Conservation (phyloP, 257 asterid species). For the Nicotiana knightiana region DNA sequence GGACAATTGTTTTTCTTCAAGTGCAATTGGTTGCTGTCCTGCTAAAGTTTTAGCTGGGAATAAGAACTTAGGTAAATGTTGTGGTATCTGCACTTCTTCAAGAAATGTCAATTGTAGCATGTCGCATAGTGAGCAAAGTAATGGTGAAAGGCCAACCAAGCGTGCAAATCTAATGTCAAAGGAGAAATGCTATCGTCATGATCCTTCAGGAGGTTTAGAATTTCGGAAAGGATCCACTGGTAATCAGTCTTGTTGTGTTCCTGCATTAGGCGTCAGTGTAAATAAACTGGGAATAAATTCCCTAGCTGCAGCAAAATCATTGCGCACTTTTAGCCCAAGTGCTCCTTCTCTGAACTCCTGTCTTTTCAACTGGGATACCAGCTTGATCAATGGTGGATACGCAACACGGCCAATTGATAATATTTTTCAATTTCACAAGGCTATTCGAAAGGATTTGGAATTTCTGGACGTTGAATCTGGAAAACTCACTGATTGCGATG, state of each 20-base stretch:
- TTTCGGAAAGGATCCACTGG: constrained; percentile 35
- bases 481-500: constrained; percentile 68
- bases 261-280: constrained; percentile 80
- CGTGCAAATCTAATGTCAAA: constrained; percentile 28
- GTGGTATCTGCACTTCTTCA: constrained; percentile 47
- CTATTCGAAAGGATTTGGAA: constrained; percentile 92
- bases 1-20: constrained; percentile 60
- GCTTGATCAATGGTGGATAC: constrained; percentile 36
- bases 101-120: constrained; percentile 23
- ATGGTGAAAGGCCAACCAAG: constrained; percentile 30
- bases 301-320: constrained; percentile 62
- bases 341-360: constrained; percentile 90
- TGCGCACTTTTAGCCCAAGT: constrained; percentile 65
- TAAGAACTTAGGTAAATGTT: constrained; percentile 27
- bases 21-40: constrained; percentile 58
- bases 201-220: constrained; percentile 24
- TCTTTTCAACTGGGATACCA: constrained; percentile 86
- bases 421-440: constrained; percentile 92
- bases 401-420: constrained; percentile 78
- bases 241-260: constrained; percentile 88
- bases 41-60: constrained; percentile 35
- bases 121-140: constrained; percentile 24
- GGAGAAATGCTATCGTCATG: constrained; percentile 33
- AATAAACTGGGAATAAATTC: constrained; percentile 59
- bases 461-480: constrained; percentile 83